These are phyloP conservation scores for Tylopilus felleus DNA, from an alignment of 768 basidiomycete genomes.

Conservation along the genomic window DNA sequence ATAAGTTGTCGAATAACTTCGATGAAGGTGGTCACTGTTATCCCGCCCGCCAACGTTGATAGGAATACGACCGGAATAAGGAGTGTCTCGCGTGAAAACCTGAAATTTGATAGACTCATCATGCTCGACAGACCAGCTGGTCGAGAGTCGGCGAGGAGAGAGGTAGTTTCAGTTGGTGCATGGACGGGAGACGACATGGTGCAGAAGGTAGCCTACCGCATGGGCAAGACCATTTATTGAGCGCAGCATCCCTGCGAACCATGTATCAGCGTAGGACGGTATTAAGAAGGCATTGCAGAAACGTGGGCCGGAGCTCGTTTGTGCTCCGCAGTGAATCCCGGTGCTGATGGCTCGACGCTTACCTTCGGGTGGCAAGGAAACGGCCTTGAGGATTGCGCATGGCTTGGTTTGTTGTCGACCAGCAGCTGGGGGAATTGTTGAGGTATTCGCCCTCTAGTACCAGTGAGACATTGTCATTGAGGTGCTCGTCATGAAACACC, in stretches of 20 bases:
- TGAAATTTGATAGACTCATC: not conserved
- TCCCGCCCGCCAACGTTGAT: constrained; percentile 17
- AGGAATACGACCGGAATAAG: constrained; percentile 28
- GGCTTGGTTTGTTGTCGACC: not conserved
- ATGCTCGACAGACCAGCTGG: not conserved
- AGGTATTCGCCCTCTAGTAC: not conserved
- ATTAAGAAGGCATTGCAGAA: constrained; percentile 1
- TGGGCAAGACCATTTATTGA: not conserved
- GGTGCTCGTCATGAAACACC: not conserved
- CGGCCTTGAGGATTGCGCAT: not conserved
- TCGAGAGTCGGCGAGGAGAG: constrained; percentile 7
- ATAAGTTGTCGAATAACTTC: constrained; percentile 25
- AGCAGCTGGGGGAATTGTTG: not conserved
- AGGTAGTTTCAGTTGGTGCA: constrained; percentile 6
- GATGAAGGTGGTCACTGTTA: constrained; percentile 27
- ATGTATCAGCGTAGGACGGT: not conserved
- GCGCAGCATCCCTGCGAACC: not conserved
- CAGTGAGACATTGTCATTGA: not conserved
- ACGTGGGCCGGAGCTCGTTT: not conserved
- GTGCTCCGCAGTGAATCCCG: not conserved
- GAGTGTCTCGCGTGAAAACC: constrained; percentile 16
- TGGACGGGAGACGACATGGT: constrained; percentile 13
- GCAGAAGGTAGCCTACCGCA: not conserved
- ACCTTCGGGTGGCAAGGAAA: not conserved
- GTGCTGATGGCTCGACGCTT: not conserved